These are phyloP conservation scores for Heimioporus sp. DNA, from an alignment of 768 basidiomycete genomes.

Conservation along the genomic window DNA sequence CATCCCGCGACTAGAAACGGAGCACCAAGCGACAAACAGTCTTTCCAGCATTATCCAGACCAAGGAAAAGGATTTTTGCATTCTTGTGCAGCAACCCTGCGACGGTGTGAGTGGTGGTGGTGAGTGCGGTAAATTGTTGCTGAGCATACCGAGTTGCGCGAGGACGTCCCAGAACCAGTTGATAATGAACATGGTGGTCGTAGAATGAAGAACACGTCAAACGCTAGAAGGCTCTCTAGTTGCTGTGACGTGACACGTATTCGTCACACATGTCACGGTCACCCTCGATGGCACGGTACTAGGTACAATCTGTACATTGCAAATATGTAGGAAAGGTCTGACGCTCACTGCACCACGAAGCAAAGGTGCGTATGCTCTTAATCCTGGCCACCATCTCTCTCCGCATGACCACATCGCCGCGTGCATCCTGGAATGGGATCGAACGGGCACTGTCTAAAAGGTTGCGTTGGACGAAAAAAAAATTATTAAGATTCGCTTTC, in stretches of 20 bases:
- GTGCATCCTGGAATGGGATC: constrained; percentile 41
- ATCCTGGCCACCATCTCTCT: constrained; percentile 55
- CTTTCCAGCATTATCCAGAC: constrained; percentile 98
- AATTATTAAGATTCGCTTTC: neutral
- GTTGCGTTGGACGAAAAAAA: constrained; percentile 41
- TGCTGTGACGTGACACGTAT: constrained; percentile 20
- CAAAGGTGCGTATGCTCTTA: constrained; percentile 56
- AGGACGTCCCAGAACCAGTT: constrained; percentile 99
- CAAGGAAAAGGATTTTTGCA: constrained; percentile 99
- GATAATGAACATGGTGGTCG: constrained; percentile 68
- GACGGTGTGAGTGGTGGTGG: neutral
- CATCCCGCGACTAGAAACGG: neutral
- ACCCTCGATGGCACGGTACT: neutral
- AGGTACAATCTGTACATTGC: neutral
- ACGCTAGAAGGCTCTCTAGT: neutral
- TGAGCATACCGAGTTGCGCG: constrained; percentile 76
- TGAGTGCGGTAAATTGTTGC: neutral
- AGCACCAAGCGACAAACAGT: constrained; percentile 56
- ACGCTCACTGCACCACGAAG: constrained; percentile 55
- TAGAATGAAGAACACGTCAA: constrained; percentile 23
- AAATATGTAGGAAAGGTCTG: constrained; percentile 62
- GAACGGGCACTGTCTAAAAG: constrained; percentile 75
- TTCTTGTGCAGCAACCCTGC: constrained; percentile 93
- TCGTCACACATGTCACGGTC: constrained; percentile 8
- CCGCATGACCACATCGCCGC: constrained; percentile 71